These are phyloP conservation scores for Cyclaneusma minus DNA, from an alignment of 2,329 filamentous ascomycete species.

Conservation along the genomic window DNA sequence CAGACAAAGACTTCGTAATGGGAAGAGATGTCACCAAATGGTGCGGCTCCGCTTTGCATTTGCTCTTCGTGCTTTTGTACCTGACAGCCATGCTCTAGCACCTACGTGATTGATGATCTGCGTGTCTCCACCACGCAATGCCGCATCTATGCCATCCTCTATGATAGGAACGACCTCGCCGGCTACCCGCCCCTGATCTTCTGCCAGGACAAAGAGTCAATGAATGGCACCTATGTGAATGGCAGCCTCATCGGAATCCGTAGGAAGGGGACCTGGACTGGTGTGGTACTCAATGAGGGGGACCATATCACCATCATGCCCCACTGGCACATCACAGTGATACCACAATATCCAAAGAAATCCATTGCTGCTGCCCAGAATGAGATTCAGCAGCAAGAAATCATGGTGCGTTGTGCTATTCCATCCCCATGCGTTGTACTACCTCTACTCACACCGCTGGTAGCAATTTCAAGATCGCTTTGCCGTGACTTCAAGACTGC, in stretches of 20 bases:
- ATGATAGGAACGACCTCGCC: constrained; percentile 22
- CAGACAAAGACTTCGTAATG: constrained; percentile 11
- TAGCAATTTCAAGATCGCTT: constrained; percentile 32
- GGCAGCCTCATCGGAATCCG: constrained; percentile 27
- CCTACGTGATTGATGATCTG: constrained; percentile 24
- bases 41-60: constrained; percentile 7
- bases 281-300: constrained; percentile 32
- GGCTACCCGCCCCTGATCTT: constrained; percentile 27
- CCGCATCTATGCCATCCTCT: constrained; percentile 37
- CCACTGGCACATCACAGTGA: constrained; percentile 21
- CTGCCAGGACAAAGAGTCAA: constrained; percentile 38
- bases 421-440: background rate
- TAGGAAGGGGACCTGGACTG: constrained; percentile 16
- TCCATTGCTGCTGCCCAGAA: no score
- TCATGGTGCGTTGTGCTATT: constrained; percentile 16
- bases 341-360: no score
- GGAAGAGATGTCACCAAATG: constrained; percentile 15
- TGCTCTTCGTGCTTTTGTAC: background rate
- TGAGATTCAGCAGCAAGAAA: constrained; percentile 19
- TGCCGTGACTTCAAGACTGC: constrained; percentile 28
- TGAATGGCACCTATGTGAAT: constrained; percentile 38
- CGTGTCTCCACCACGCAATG: constrained; percentile 36
- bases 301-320: constrained; percentile 29
- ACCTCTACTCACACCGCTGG: constrained; percentile 7
- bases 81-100: constrained; percentile 14